phyloP scores from a whole-genome alignment of 2,329 filamentous ascomycete species.

The Colletotrichum zoysiae region DNA sequence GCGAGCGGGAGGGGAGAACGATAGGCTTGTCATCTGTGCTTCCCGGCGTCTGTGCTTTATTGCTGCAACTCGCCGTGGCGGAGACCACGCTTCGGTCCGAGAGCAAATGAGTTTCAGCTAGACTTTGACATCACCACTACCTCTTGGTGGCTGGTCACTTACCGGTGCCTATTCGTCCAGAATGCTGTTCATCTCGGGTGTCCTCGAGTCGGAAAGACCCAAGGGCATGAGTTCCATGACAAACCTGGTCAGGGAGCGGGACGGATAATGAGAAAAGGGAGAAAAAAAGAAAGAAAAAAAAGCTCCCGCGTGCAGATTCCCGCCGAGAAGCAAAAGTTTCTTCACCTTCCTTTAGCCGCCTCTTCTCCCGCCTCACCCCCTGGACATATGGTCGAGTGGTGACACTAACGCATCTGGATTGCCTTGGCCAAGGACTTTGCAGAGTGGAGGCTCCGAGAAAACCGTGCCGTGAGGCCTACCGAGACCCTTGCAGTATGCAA shows the following conservation, averaged over 20 bases:
- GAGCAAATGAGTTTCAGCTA: background rate
- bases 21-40: background rate
- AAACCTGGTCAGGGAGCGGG: background rate
- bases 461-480: constrained; percentile 23
- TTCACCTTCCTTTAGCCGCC: background rate
- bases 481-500: background rate
- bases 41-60: constrained; percentile 17
- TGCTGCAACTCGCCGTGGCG: background rate
- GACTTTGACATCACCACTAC: background rate
- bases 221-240: background rate
- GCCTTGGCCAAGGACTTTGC: constrained; percentile 22
- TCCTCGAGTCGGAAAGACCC: constrained; percentile 8
- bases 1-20: constrained; percentile 1
- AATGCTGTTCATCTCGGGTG: background rate
- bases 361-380: constrained; percentile 18
- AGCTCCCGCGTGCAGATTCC: constrained; percentile 22
- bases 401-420: background rate
- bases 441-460: constrained; percentile 18
- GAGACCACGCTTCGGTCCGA: background rate
- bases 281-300: constrained; percentile 6
- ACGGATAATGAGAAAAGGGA: background rate
- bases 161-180: background rate
- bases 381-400: background rate
- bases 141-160: background rate
- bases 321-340: constrained; percentile 4